Evolutionary conservation across 768 basidiomycete species (phyloP).

Genomic region (Suillus brevipes): DNA sequence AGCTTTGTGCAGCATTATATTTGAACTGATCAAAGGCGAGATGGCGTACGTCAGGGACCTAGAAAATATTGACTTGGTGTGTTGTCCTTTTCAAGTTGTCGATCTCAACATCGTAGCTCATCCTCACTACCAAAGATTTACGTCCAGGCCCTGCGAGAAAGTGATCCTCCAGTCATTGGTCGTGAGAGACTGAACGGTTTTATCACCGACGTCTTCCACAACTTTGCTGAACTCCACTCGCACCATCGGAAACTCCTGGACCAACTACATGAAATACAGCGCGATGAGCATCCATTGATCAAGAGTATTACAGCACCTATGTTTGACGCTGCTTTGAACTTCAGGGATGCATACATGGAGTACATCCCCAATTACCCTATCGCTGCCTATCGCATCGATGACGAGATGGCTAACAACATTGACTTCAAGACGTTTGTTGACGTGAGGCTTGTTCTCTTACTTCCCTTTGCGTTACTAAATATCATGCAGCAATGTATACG

Average conservation of each 20-base stretch:
- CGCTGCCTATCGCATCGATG: conserved; percentile 83
- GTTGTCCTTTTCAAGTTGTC: conserved; percentile 20
- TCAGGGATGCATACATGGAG: conserved; percentile 89
- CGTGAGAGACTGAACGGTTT: conserved; percentile 71
- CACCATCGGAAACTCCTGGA: conserved; percentile 80
- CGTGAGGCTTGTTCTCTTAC: conserved; percentile 40
- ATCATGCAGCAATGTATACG: conserved; percentile 46
- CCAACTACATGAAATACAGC: conserved; percentile 81
- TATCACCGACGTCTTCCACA: conserved; percentile 87
- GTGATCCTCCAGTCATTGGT: conserved; percentile 68
- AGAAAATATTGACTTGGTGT: conserved; percentile 77
- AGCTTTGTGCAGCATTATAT: conserved; percentile 67
- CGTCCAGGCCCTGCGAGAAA: conserved; percentile 67
- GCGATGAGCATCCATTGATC: conserved; percentile 82
- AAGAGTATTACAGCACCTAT: conserved; percentile 80
- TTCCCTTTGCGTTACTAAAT: conserved; percentile 7
- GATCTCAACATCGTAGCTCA: background rate
- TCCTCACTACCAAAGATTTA: conserved; percentile 60
- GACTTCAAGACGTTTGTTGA: conserved; percentile 83
- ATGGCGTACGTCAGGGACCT: conserved; percentile 94
- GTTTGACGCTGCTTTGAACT: conserved; percentile 88
- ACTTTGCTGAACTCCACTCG: conserved; percentile 70
- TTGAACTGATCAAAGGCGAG: conserved; percentile 93
- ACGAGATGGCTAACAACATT: conserved; percentile 81
- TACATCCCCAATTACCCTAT: conserved; percentile 94